Evolutionary conservation across 164 flowering plant genomes (phyloP).

Genomic region (Aristolochia contorta): DNA sequence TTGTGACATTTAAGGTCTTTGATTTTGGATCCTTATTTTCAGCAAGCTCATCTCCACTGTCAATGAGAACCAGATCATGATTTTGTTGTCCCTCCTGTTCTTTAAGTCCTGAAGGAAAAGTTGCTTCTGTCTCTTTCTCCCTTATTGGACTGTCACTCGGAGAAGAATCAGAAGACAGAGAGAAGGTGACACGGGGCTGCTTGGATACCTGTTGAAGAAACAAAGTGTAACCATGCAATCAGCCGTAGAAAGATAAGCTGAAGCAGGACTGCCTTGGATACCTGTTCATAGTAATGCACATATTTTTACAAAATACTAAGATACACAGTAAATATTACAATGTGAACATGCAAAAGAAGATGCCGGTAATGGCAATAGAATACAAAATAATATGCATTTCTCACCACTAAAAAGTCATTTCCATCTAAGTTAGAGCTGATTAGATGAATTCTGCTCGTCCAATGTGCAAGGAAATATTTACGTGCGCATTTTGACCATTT

Average conservation of each 20-base stretch:
- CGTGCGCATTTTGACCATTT: too few relatives aligned
- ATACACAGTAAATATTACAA: too few relatives aligned
- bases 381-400: too few relatives aligned
- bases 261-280: neutral
- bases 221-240: conserved; percentile 5
- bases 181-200: conserved; percentile 23
- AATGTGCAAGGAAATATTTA: too few relatives aligned
- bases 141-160: conserved; percentile 14
- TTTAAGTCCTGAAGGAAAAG: conserved; percentile 1
- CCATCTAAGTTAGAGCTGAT: too few relatives aligned
- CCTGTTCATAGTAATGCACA: too few relatives aligned
- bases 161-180: conserved; percentile 55
- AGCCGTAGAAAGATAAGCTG: neutral
- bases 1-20: conserved; percentile 11
- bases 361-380: too few relatives aligned
- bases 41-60: conserved; percentile 15
- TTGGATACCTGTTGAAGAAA: conserved; percentile 27
- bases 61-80: conserved; percentile 18
- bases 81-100: conserved; percentile 11
- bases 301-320: too few relatives aligned
- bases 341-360: too few relatives aligned
- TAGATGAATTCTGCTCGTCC: too few relatives aligned
- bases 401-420: too few relatives aligned
- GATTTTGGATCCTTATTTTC: conserved; percentile 9
- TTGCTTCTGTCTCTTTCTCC: conserved; percentile 15